Percentiles rank a stretch among this genome's conserved stretches.
These are phyloP conservation scores for Sporothrix sp. DNA, from an alignment of 2,329 filamentous ascomycete species.

Conservation along the genomic window DNA sequence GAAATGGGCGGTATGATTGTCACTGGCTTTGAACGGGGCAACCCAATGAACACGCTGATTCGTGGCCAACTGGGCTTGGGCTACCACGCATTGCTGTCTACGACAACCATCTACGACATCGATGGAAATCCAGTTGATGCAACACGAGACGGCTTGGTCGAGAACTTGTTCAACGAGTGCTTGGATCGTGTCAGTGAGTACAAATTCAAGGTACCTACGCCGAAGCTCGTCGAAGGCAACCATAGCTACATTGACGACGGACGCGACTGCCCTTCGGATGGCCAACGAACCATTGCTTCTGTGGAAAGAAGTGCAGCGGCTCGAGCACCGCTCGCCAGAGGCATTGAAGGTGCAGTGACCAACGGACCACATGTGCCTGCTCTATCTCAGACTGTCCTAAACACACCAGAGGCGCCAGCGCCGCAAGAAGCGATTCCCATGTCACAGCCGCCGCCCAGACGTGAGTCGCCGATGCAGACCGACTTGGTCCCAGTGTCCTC, in stretches of 20 bases:
- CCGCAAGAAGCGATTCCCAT: background rate
- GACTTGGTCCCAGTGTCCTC: conserved; percentile 54
- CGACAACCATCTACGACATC: conserved; percentile 72
- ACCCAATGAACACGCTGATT: conserved; percentile 84
- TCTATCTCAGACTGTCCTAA: background rate
- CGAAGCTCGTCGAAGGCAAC: conserved; percentile 71
- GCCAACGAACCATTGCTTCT: conserved; percentile 60
- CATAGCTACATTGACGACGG: conserved; percentile 72
- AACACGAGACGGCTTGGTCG: conserved; percentile 68
- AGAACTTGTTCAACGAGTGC: conserved; percentile 90
- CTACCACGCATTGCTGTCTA: conserved; percentile 71
- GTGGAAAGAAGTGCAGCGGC: conserved; percentile 60
- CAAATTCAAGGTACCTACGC: conserved; percentile 64
- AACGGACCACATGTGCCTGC: background rate
- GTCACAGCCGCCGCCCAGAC: too few species aligned
- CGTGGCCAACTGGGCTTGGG: conserved; percentile 80
- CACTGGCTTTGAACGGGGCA: conserved; percentile 91
- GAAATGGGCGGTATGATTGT: conserved; percentile 99
- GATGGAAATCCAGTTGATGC: conserved; percentile 70
- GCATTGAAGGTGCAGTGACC: background rate
- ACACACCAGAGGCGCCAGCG: background rate
- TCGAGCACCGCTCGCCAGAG: background rate
- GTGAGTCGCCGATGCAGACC: conserved; percentile 33
- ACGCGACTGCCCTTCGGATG: conserved; percentile 63
- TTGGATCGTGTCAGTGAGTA: conserved; percentile 85